phyloP scores from a whole-genome alignment of 257 asterid genomes.

The Rubia yunnanensis region DNA sequence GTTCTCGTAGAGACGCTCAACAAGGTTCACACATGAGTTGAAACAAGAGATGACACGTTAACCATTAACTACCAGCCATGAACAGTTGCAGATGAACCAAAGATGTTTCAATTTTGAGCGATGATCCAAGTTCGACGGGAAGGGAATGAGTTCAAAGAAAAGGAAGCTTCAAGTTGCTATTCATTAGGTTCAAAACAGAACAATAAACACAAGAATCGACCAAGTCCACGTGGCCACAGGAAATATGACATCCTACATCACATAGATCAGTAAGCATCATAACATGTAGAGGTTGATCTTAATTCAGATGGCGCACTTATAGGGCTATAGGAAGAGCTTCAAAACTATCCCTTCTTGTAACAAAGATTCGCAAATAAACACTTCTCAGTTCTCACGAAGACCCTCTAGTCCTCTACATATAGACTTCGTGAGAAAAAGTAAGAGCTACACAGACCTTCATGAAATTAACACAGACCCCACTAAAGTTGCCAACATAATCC shows the following conservation, averaged over 20 bases:
- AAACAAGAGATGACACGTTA: neutral
- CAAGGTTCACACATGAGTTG: neutral
- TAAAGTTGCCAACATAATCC: neutral
- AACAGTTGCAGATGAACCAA: neutral
- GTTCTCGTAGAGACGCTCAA: neutral
- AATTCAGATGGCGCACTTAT: neutral
- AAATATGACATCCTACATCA: neutral
- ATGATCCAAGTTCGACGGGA: neutral
- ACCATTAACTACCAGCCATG: neutral
- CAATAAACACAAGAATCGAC: neutral
- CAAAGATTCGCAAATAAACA: neutral
- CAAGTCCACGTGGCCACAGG: neutral
- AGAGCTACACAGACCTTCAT: neutral
- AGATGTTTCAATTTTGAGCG: neutral
- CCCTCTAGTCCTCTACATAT: neutral
- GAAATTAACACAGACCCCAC: neutral
- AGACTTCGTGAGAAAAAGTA: neutral
- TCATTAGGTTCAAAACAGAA: neutral
- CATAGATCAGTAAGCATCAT: neutral
- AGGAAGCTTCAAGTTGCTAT: neutral
- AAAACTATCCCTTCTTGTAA: neutral
- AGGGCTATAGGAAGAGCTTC: neutral
- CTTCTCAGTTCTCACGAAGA: no score
- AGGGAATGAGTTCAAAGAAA: neutral
- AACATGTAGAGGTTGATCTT: neutral